These are phyloP conservation scores for Verruconis gallopava DNA, from an alignment of 2,329 filamentous ascomycete genomes.

Conservation along the genomic window DNA sequence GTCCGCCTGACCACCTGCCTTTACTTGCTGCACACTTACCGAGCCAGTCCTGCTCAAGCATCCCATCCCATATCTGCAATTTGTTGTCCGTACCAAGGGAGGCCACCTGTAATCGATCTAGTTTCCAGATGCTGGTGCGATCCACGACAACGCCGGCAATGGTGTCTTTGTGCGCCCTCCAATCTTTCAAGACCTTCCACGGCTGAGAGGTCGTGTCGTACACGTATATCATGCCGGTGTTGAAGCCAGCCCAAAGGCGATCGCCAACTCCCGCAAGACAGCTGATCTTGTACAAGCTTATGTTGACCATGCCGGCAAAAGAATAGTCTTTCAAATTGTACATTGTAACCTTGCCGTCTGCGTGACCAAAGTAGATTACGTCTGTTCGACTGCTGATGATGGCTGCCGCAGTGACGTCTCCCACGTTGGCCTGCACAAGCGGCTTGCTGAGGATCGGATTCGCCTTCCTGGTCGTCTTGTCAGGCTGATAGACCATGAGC, in stretches of 20 bases:
- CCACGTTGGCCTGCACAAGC: slow-evolving; percentile 57
- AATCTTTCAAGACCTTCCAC: slow-evolving; percentile 88
- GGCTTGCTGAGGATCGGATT: slow-evolving; percentile 62
- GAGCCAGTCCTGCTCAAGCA: slow-evolving; percentile 90
- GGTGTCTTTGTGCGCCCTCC: slow-evolving; percentile 78
- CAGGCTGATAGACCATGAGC: slow-evolving; percentile 67
- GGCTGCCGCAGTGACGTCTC: slow-evolving; percentile 78
- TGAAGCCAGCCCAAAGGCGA: slow-evolving; percentile 86
- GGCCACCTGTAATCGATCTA: slow-evolving; percentile 72
- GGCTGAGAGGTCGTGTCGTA: slow-evolving; percentile 76
- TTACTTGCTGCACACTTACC: slow-evolving; percentile 33
- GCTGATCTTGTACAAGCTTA: slow-evolving; percentile 94
- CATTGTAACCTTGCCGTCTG: slow-evolving; percentile 88
- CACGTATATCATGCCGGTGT: slow-evolving; percentile 84
- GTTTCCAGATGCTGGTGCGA: slow-evolving; percentile 67
- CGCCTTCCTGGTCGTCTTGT: slow-evolving; percentile 37
- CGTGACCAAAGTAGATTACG: slow-evolving; percentile 79
- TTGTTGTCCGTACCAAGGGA: slow-evolving; percentile 80
- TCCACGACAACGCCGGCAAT: slow-evolving; percentile 69
- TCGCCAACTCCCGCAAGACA: slow-evolving; percentile 68
- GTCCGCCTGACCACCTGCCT: slow-evolving; percentile 5
- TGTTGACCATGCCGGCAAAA: slow-evolving; percentile 67
- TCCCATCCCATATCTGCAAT: slow-evolving; percentile 79
- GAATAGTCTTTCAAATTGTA: slow-evolving; percentile 67
- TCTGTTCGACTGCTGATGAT: slow-evolving; percentile 61